phyloP scores from a whole-genome alignment of 2,329 filamentous ascomycete genomes.

The Pseudogymnoascus sp. region DNA sequence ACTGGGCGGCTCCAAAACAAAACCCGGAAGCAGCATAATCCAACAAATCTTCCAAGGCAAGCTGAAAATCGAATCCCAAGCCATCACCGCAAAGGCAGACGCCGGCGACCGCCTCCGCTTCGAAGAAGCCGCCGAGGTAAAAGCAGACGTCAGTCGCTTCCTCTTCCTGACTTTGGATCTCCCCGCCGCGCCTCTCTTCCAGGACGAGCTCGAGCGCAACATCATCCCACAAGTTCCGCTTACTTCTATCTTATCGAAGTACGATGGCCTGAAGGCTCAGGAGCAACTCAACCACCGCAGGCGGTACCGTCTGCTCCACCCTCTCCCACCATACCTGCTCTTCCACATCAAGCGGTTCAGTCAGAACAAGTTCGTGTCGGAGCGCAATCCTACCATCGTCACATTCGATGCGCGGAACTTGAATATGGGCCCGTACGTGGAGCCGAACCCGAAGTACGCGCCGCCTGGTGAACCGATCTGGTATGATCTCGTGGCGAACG shows the following conservation, averaged over 20 bases:
- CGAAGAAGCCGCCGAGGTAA: conserved; percentile 78
- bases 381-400: conserved; percentile 96
- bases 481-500: conserved; percentile 94
- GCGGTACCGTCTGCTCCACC: conserved; percentile 81
- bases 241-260: conserved; percentile 76
- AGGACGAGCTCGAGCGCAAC: conserved; percentile 87
- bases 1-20: conserved; percentile 81
- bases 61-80: conserved; percentile 85
- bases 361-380: conserved; percentile 90
- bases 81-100: conserved; percentile 85
- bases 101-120: conserved; percentile 81
- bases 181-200: conserved; percentile 85
- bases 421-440: conserved; percentile 83
- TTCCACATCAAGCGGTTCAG: conserved; percentile 98
- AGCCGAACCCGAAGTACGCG: conserved; percentile 68
- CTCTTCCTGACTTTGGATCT: conserved; percentile 90
- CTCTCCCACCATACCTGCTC: conserved; percentile 80
- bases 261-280: conserved; percentile 79
- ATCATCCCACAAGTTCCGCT: conserved; percentile 92
- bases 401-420: conserved; percentile 83
- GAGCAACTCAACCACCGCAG: conserved; percentile 84
- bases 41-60: conserved; percentile 91
- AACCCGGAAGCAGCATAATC: conserved; percentile 74
- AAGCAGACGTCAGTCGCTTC: conserved; percentile 69
- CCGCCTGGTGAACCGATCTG: conserved; percentile 73